Base-by-base conservation (phyloP, 768 basidiomycete genomes). In the Kwoniella sp. region DNA sequence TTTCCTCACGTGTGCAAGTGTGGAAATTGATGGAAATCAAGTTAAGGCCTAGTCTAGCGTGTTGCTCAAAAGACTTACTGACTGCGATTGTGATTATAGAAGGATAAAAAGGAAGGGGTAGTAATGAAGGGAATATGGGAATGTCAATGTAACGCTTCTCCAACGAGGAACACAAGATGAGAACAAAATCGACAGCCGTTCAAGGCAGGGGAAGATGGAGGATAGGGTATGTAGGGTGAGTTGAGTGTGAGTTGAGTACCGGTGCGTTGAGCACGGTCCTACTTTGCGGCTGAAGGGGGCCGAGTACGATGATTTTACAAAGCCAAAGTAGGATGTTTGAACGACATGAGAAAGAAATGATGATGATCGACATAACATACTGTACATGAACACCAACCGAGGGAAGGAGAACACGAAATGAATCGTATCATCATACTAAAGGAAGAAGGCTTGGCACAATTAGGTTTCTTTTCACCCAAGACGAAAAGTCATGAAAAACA, bases 31-130 rank as follows among this genome's bases (percentile, higher is more conserved):
- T n/a, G n/a, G n/a, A n/a, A n/a, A n/a, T n/a, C n/a, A n/a, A n/a
- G n/a, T n/a, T n/a, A n/a, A n/a, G n/a, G n/a, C n/a, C 40, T 44
- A 44, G 40, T 44, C 40, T 44, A 44, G 40, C 40, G 40, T 44
- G 40, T 19, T 44, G 40, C 40, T 44, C 7, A 44, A 15, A 44
- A 6, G 33, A n/a, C n/a, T n/a, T n/a, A n/a, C n/a, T n/a, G n/a
- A n/a, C 40, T 44, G 40, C 40, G 40, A 44, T 44, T 15, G 40
- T 44, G 40, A 44, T 44, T 44, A 44, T 44, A 44, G 40, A 44
- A 44, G 17, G 7, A 33, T 10, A 15, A 9, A 44, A 44, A 44
- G 40, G 40, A 44, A 44, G 17, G 40, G 40, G 40, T 33, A 33
- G 40, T 44, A 15, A 44, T 44, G 10, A 44, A 44, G 40, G 40